phyloP scores from a whole-genome alignment of 2,329 filamentous ascomycete genomes.

The Colletotrichum higginsianum region DNA sequence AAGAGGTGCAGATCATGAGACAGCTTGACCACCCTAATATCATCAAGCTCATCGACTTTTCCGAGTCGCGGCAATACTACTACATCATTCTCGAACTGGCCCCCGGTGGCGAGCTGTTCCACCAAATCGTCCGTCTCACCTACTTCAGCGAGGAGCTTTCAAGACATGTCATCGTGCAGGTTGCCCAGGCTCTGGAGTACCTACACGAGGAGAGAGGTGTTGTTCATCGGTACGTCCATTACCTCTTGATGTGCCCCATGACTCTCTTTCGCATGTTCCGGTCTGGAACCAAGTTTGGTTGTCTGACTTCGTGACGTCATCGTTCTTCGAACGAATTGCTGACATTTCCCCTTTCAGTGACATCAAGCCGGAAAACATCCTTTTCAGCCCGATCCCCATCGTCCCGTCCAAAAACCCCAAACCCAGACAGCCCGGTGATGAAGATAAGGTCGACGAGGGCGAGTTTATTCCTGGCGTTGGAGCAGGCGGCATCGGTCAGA shows the following conservation, averaged over 20 bases:
- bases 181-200: constrained; percentile 94
- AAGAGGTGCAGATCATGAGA: constrained; percentile 99
- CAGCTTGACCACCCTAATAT: constrained; percentile 97
- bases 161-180: constrained; percentile 93
- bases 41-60: constrained; percentile 92
- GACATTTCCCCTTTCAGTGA: constrained; percentile 70
- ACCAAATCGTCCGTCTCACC: constrained; percentile 97
- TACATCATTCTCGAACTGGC: constrained; percentile 97
- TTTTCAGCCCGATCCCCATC: constrained; percentile 90
- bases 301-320: constrained; percentile 49
- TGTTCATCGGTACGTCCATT: constrained; percentile 86
- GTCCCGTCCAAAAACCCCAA: constrained; percentile 85
- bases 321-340: constrained; percentile 14
- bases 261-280: neutral
- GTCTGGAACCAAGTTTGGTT: too few species aligned
- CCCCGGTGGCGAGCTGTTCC: constrained; percentile 95
- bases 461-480: constrained; percentile 89
- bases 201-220: constrained; percentile 95
- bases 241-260: too few species aligned
- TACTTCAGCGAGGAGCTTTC: constrained; percentile 98
- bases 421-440: constrained; percentile 87
- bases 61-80: constrained; percentile 94
- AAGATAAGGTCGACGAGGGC: constrained; percentile 97
- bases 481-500: constrained; percentile 89
- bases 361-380: constrained; percentile 97